A percentile compares a stretch with the other conserved stretches of the same genome.
Conservation (phyloP, 148 eudicot genomes). For the Silene latifolia region DNA sequence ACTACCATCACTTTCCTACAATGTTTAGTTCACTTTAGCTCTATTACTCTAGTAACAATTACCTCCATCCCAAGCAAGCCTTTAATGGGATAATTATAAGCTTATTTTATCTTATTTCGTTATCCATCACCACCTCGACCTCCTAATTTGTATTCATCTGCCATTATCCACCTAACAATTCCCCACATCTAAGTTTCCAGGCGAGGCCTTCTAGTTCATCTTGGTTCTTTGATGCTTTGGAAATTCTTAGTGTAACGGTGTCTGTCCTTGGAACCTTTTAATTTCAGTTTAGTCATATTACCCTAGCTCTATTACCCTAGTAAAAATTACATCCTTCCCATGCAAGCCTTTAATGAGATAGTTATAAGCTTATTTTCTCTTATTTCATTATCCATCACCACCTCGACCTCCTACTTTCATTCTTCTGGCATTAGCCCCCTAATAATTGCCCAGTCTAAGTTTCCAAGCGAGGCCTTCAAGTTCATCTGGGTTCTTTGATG, state of each 20-base stretch:
- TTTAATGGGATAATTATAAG: neutral
- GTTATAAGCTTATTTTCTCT: neutral
- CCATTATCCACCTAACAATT: neutral
- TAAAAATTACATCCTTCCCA: too few species aligned
- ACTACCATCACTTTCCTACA: too few species aligned
- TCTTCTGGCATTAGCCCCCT: neutral
- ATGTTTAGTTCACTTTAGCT: too few species aligned
- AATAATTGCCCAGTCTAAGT: neutral
- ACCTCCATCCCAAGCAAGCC: too few species aligned
- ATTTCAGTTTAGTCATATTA: neutral
- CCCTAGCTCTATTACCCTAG: too few species aligned
- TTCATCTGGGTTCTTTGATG: neutral
- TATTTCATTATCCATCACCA: neutral
- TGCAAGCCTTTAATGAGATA: neutral
- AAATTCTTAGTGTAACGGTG: neutral
- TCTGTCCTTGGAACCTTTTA: neutral
- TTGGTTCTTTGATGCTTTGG: neutral
- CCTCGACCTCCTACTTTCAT: neutral
- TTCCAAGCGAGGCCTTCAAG: neutral
- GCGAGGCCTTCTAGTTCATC: neutral
- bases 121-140: neutral
- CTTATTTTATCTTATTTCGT: neutral
- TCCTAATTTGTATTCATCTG: neutral
- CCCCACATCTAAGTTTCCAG: neutral
- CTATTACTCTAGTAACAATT: too few species aligned